Conservation (phyloP, 2,329 filamentous ascomycete genomes). For the Monosporascus sp. region DNA sequence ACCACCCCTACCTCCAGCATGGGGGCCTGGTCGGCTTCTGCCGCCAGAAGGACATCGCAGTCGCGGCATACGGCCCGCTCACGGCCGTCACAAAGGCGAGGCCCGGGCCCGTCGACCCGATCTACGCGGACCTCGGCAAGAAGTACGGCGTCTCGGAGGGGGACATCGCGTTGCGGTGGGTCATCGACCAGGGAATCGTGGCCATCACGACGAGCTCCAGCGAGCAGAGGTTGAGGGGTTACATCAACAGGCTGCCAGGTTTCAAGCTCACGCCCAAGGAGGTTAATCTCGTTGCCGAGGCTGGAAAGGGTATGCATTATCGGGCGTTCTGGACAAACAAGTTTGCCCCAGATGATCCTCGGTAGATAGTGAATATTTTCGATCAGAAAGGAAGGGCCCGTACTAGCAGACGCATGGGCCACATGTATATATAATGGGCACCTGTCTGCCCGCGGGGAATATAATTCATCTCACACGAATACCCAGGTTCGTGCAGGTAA, state of each 20-base stretch:
- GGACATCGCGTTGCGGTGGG: slow-evolving; percentile 56
- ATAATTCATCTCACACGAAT: too few species aligned
- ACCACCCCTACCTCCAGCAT: slow-evolving; percentile 71
- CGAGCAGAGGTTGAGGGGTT: slow-evolving; percentile 52
- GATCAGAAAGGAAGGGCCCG: too few species aligned
- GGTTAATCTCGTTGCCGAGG: slow-evolving; percentile 48
- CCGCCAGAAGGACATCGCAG: slow-evolving; percentile 51
- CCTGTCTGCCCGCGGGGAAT: too few species aligned
- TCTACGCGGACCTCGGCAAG: slow-evolving; percentile 45
- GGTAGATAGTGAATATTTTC: slow-evolving; percentile 22
- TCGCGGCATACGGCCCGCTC: slow-evolving; percentile 53
- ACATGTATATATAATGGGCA: too few species aligned
- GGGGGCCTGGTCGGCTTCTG: slow-evolving; percentile 53
- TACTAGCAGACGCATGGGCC: too few species aligned
- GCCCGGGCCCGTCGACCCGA: slow-evolving; percentile 48
- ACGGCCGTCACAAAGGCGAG: slow-evolving; percentile 37
- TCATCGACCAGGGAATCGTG: slow-evolving; percentile 54
- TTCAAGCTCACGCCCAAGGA: slow-evolving; percentile 59
- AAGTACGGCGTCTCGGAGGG: slow-evolving; percentile 56
- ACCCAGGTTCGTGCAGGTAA: too few species aligned
- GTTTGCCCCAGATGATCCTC: slow-evolving; percentile 48
- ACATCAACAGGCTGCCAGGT: slow-evolving; percentile 41
- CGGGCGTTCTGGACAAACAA: slow-evolving; percentile 53
- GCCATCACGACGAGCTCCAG: slow-evolving; percentile 57
- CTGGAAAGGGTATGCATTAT: slow-evolving; percentile 57